Evolutionary conservation across 495 filamentous ascomycete genomes (phyloP).

Genomic region (Penicillium tannophilum): DNA sequence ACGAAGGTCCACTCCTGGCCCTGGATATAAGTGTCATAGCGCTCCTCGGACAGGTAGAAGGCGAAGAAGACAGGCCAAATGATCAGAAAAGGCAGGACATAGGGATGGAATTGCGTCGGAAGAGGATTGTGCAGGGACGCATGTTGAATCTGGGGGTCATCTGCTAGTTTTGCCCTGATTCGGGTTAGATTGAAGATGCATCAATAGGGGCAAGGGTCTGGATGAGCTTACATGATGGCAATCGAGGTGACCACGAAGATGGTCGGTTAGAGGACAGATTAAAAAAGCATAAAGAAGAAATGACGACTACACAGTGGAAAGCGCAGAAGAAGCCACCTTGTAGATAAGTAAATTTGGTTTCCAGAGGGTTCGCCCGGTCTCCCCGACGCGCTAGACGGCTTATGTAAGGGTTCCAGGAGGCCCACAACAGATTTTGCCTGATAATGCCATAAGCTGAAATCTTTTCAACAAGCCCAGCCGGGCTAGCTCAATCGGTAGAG

Average conservation of each 20-base stretch:
- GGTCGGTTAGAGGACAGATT: conserved; percentile 30
- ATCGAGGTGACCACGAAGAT: conserved; percentile 38
- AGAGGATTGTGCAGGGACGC: conserved; percentile 89
- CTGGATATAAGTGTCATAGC: conserved; percentile 86
- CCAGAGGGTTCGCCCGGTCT: conserved; percentile 38
- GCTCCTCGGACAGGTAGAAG: conserved; percentile 76
- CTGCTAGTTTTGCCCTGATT: conserved; percentile 74
- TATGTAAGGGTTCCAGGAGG: conserved; percentile 15
- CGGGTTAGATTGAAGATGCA: conserved; percentile 25
- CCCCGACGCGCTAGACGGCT: conserved; percentile 21
- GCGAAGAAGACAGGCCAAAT: conserved; percentile 90
- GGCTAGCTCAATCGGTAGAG: conserved; percentile 64
- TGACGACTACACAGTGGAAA: conserved; percentile 12
- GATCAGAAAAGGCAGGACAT: conserved; percentile 88
- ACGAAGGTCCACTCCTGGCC: conserved; percentile 97
- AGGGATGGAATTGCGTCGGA: conserved; percentile 76
- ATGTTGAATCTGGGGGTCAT: conserved; percentile 84
- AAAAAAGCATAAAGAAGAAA: conserved; percentile 35
- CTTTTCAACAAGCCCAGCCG: conserved; percentile 26
- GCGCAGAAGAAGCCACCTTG: conserved; percentile 49
- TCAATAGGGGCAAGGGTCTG: conserved; percentile 11
- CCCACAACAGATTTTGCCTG: not conserved
- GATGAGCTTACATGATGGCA: conserved; percentile 40
- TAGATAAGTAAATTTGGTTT: conserved; percentile 28
- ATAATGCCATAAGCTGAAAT: conserved; percentile 6